Evolutionary conservation across 2,329 filamentous ascomycete genomes (phyloP).

Genomic region (Periconia sp.): DNA sequence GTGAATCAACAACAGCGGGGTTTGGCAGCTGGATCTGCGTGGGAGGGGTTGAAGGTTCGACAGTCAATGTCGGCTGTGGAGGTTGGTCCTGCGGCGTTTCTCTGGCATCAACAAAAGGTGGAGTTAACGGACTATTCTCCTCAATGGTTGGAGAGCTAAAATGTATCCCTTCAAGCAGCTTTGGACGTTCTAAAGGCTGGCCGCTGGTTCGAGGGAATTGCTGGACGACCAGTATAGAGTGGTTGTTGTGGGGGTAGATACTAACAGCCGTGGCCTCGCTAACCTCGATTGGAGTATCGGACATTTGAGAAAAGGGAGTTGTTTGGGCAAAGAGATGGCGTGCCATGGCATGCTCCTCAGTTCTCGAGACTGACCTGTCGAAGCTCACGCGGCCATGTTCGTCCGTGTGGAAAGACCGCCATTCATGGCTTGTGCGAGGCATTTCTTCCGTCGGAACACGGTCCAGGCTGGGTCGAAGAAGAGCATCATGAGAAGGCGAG

Average conservation of each 20-base stretch:
- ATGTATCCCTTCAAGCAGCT: conserved; percentile 17
- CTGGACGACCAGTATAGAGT: conserved; percentile 66
- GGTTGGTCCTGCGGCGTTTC: conserved; percentile 13
- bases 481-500: conserved; percentile 29
- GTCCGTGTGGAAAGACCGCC: conserved; percentile 29
- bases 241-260: conserved; percentile 65
- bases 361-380: conserved; percentile 40
- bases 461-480: conserved; percentile 24
- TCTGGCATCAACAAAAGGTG: conserved; percentile 27
- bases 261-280: conserved; percentile 63
- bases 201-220: conserved; percentile 42
- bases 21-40: conserved; percentile 29
- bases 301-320: conserved; percentile 52
- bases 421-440: conserved; percentile 34
- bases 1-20: conserved; percentile 52
- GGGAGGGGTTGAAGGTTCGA: conserved; percentile 41
- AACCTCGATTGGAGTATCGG: conserved; percentile 59
- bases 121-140: conserved; percentile 23
- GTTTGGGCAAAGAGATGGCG: conserved; percentile 53
- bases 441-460: conserved; percentile 32
- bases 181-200: conserved; percentile 18
- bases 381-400: conserved; percentile 40
- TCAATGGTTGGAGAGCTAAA: conserved; percentile 19
- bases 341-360: conserved; percentile 42
- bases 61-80: conserved; percentile 28